Evolutionary conservation across 1,284 basidiomycete genomes (phyloP), one percentile per base, ranked within the genome.

Genomic region (Cryptococcus sp.): DNA sequence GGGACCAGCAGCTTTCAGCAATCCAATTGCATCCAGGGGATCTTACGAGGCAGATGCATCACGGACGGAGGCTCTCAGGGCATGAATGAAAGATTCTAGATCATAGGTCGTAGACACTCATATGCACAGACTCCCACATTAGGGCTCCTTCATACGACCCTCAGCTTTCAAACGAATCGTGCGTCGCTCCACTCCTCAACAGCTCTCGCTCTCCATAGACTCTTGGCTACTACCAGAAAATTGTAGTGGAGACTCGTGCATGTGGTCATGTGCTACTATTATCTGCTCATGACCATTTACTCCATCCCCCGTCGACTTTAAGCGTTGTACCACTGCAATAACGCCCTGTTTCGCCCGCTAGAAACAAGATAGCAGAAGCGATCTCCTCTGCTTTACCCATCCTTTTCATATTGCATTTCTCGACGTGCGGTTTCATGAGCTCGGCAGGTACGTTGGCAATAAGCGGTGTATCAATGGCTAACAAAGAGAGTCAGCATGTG

Each of bases 241-340:
- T 25, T 25, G 3, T 6, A 25, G 25, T 25, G 25, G 25, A 25
- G 25, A 25, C 25, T 25, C 25, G 25, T 25, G 25, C 25, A 25
- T 25, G 25, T 25, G 3, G 25, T 25, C 25, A 25, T 25, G 3
- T 25, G 25, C 25, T 25, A 25, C 25, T 25, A 25, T 4, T 19
- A 53, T 27, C 17, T 35, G 22, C n/a, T 41, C 57, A 61, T 35
- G 50, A 56, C 45, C 47, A 68, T 50, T 63, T 68, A 50, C 62
- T 62, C 57, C 66, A 64, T 10, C 69, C 69, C 6, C 69, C 69
- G 40, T 72, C 70, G 11, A 69, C 66, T 40, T 69, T 64, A 17
- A 66, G 39, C 11, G 62, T 60, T 10, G 64, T 63, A 0, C 70
- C 70, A 2, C 55, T 69, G 23, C 60, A 57, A 47, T 69, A 74